Conservation (phyloP, 305 asterid species). For the Rubia tinctorum region DNA sequence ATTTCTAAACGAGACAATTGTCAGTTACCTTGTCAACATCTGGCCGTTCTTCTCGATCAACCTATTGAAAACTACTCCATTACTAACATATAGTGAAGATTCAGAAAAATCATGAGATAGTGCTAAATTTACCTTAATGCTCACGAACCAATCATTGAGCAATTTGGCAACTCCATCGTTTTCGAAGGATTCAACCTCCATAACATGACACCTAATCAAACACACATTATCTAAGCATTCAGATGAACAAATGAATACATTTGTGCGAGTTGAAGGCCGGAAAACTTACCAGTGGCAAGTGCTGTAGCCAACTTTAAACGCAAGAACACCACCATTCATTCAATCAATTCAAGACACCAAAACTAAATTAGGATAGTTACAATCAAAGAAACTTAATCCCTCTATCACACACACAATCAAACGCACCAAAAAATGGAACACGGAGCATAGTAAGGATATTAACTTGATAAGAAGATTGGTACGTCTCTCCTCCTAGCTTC, state of each 20-base stretch:
- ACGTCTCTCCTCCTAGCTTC: constrained; percentile 85
- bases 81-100: not conserved
- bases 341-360: not conserved
- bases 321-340: constrained; percentile 22
- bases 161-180: constrained; percentile 69
- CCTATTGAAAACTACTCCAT: constrained; percentile 37
- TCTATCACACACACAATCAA: no score
- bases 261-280: not conserved
- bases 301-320: constrained; percentile 90
- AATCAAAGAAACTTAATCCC: not conserved
- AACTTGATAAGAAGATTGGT: constrained; percentile 90
- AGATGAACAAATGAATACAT: constrained; percentile 1
- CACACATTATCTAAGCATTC: not conserved
- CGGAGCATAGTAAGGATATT: not conserved
- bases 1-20: not conserved
- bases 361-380: not conserved
- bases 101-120: not conserved
- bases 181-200: constrained; percentile 98
- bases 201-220: constrained; percentile 85
- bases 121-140: constrained; percentile 61
- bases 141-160: constrained; percentile 87
- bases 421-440: not conserved
- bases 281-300: constrained; percentile 89
- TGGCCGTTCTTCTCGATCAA: constrained; percentile 95
- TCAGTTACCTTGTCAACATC: constrained; percentile 88